These are phyloP conservation scores for Fistulifera pelliculosa DNA, from an alignment of 108 stramenopile species.

Conservation along the genomic window DNA sequence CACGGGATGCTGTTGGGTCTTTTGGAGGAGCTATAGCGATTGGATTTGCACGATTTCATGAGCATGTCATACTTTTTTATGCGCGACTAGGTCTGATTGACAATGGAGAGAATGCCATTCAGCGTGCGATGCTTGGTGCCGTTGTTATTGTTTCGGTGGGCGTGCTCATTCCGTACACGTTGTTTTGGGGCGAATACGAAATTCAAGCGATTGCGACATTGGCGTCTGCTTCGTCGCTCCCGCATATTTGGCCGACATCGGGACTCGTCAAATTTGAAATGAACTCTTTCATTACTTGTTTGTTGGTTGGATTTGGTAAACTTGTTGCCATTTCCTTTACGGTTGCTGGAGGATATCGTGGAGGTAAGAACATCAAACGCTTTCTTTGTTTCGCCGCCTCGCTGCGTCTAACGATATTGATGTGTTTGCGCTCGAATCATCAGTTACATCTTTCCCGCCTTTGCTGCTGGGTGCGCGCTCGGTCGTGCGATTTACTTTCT, in stretches of 20 bases:
- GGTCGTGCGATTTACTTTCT: no score
- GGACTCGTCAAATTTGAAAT: constrained; percentile 39
- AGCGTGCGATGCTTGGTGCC: constrained; percentile 28
- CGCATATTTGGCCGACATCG: constrained; percentile 34
- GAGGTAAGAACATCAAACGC: no score
- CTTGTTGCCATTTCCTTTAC: no score
- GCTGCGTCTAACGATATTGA: no score
- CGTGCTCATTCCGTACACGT: constrained; percentile 35
- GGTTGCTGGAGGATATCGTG: no score
- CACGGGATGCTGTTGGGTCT: constrained; percentile 26
- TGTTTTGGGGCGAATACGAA: constrained; percentile 51
- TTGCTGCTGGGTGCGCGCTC: no score
- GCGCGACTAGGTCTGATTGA: constrained; percentile 19
- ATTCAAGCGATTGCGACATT: constrained; percentile 27
- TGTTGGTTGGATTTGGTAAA: no score
- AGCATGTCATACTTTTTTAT: constrained; percentile 23
- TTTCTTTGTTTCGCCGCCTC: no score
- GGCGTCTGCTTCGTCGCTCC: constrained; percentile 23
- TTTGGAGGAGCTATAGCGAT: constrained; percentile 29
- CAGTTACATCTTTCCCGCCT: no score
- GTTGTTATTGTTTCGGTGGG: constrained; percentile 24
- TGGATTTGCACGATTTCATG: constrained; percentile 28
- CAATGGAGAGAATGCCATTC: constrained; percentile 26
- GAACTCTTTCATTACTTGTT: constrained; percentile 18
- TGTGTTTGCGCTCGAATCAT: no score